These are phyloP conservation scores for Lactarius sanguifluus DNA, from an alignment of 768 basidiomycete species.

Conservation along the genomic window DNA sequence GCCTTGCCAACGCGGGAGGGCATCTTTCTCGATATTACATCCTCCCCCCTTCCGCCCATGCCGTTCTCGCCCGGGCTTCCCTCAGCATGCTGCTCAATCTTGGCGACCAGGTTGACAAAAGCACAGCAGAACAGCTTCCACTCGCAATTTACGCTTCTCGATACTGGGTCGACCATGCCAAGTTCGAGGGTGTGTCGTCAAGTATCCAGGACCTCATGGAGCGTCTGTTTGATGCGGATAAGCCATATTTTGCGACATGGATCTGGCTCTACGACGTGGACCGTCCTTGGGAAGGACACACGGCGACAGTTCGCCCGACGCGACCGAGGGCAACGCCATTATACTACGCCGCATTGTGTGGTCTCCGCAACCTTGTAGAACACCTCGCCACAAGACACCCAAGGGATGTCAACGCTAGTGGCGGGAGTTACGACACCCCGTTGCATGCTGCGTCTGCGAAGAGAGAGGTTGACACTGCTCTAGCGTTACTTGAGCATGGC, in stretches of 20 bases:
- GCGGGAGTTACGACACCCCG: background rate
- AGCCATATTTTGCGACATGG: conserved; percentile 12
- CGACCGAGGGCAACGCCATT: background rate
- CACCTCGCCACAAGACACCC: background rate
- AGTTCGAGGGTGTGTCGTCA: background rate
- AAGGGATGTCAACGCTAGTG: background rate
- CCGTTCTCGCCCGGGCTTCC: background rate
- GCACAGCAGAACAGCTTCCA: background rate
- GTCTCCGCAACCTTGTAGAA: conserved; percentile 2
- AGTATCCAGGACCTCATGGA: background rate
- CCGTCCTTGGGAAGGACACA: background rate
- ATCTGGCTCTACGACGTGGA: conserved; percentile 9
- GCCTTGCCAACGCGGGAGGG: background rate
- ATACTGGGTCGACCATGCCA: conserved; percentile 8
- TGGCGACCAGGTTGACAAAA: background rate
- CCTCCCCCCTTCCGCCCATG: background rate
- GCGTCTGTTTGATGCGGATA: background rate
- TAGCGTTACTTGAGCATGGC: conserved; percentile 1
- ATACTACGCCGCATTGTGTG: conserved; percentile 14
- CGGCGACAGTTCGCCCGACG: background rate
- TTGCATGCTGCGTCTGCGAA: background rate
- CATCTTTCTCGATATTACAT: conserved; percentile 2
- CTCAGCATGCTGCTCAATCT: conserved; percentile 13
- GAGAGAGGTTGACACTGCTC: background rate
- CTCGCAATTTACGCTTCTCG: conserved; percentile 12